A percentile compares a stretch with the other conserved stretches of the same genome.
These are phyloP conservation scores for Xylariaceae sp. DNA, from an alignment of 2,329 filamentous ascomycete species.

Conservation along the genomic window DNA sequence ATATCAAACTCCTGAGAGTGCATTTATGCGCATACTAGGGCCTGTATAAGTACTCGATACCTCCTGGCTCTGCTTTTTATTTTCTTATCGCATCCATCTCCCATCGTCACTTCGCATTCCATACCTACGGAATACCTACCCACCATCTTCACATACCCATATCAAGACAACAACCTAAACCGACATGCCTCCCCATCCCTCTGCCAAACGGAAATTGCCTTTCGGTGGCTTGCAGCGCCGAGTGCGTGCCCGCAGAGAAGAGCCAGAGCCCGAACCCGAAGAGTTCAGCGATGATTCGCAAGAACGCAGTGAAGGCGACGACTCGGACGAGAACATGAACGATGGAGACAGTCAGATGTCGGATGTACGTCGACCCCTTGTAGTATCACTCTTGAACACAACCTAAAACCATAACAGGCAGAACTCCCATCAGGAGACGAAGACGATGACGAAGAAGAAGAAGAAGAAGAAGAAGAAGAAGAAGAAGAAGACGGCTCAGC, in stretches of 20 bases:
- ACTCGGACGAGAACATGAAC: conserved; percentile 30
- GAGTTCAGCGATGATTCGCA: conserved; percentile 33
- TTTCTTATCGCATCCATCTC: not conserved
- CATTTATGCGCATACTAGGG: not conserved
- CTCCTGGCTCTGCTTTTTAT: too few species aligned
- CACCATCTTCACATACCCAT: not conserved
- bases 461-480: conserved; percentile 27
- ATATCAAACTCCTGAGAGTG: not conserved
- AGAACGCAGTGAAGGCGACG: conserved; percentile 32
- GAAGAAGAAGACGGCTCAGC: conserved; percentile 34
- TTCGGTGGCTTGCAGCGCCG: conserved; percentile 37
- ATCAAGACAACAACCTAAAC: not conserved
- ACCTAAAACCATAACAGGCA: not conserved
- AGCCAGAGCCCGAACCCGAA: conserved; percentile 38
- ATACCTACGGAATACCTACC: too few species aligned
- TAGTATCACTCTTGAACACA: not conserved
- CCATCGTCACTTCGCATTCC: not conserved
- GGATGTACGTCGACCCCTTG: conserved; percentile 15
- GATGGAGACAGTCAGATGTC: conserved; percentile 11
- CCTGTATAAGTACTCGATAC: too few species aligned
- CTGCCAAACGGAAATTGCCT: conserved; percentile 39
- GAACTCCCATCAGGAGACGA: conserved; percentile 20
- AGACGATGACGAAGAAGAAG: conserved; percentile 33
- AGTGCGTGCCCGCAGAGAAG: conserved; percentile 41
- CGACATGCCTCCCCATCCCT: conserved; percentile 22